These are phyloP conservation scores for Pseudogymnoascus sp. DNA, from an alignment of 2,329 filamentous ascomycete species.

Conservation along the genomic window DNA sequence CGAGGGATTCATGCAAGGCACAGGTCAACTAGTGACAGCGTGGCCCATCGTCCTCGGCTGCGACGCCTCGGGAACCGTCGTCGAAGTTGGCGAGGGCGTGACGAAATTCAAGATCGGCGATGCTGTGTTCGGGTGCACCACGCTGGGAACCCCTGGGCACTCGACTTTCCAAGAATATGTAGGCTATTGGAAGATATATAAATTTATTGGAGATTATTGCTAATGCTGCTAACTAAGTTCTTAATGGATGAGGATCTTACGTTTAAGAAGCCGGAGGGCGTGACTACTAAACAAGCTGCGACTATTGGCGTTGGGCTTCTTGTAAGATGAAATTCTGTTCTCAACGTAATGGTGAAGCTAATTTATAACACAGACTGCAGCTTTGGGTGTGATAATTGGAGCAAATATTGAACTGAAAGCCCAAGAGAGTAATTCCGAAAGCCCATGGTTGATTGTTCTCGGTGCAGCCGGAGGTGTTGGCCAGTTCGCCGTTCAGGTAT, in stretches of 20 bases:
- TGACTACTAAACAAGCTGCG: slow-evolving; percentile 30
- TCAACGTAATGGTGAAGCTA: background rate
- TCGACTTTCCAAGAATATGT: slow-evolving; percentile 35
- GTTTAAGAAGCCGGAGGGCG: slow-evolving; percentile 28
- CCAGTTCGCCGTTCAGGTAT: slow-evolving; percentile 31
- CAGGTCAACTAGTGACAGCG: slow-evolving; percentile 29
- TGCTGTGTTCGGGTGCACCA: slow-evolving; percentile 33
- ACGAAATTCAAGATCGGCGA: slow-evolving; percentile 32
- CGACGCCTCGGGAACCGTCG: slow-evolving; percentile 33
- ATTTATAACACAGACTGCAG: slow-evolving; percentile 30
- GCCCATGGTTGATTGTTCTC: slow-evolving; percentile 35
- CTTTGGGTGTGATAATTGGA: slow-evolving; percentile 31
- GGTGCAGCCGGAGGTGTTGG: slow-evolving; percentile 34
- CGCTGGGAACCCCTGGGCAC: slow-evolving; percentile 31
- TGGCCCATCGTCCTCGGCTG: slow-evolving; percentile 37
- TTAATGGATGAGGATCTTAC: slow-evolving; percentile 34
- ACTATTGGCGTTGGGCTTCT: slow-evolving; percentile 34
- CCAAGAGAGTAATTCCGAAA: slow-evolving; percentile 14
- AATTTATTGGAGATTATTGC: background rate
- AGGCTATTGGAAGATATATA: background rate
- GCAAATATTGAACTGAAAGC: slow-evolving; percentile 23
- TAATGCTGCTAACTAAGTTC: slow-evolving; percentile 22
- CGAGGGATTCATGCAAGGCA: slow-evolving; percentile 32
- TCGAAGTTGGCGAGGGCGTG: slow-evolving; percentile 29
- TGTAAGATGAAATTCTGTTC: slow-evolving; percentile 21